Conservation (phyloP, 2,329 filamentous ascomycete species). For the Orbilia ellipsospora region DNA sequence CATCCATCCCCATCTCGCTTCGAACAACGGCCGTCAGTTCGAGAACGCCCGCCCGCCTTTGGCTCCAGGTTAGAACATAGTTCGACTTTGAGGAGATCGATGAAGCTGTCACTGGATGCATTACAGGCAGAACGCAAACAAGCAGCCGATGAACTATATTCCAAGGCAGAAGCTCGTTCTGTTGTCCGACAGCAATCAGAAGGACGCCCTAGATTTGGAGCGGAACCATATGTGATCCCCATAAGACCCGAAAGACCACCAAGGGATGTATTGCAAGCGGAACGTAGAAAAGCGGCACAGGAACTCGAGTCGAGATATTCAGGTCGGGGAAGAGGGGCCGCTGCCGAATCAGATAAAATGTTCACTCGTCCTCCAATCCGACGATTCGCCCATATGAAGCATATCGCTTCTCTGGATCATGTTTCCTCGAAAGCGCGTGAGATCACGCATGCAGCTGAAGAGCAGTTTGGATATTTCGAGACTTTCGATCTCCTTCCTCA, state of each 20-base stretch:
- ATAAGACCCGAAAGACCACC: neutral
- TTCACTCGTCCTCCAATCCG: constrained; percentile 35
- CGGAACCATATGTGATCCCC: too few species aligned
- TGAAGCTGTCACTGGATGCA: neutral
- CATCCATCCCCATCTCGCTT: constrained; percentile 43
- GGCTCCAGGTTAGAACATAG: neutral
- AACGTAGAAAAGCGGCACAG: constrained; percentile 10
- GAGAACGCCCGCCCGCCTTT: constrained; percentile 2
- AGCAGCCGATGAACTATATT: constrained; percentile 1
- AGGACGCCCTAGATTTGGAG: too few species aligned
- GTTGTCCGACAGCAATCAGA: too few species aligned
- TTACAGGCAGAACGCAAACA: neutral
- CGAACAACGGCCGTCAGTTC: constrained; percentile 5
- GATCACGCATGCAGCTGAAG: constrained; percentile 39
- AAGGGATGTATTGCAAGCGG: neutral
- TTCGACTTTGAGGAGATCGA: neutral
- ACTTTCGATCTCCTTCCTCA: constrained; percentile 79
- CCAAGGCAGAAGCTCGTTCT: neutral
- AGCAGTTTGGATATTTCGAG: constrained; percentile 80
- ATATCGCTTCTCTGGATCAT: constrained; percentile 54
- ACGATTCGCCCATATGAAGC: constrained; percentile 53
- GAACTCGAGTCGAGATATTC: neutral
- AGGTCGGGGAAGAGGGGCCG: neutral
- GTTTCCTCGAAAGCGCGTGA: constrained; percentile 51
- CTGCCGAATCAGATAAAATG: constrained; percentile 2